Evolutionary conservation across 2,329 filamentous ascomycete genomes (phyloP), one percentile per base, ranked within the genome.

Genomic region (Hymenoscyphus albidus): DNA sequence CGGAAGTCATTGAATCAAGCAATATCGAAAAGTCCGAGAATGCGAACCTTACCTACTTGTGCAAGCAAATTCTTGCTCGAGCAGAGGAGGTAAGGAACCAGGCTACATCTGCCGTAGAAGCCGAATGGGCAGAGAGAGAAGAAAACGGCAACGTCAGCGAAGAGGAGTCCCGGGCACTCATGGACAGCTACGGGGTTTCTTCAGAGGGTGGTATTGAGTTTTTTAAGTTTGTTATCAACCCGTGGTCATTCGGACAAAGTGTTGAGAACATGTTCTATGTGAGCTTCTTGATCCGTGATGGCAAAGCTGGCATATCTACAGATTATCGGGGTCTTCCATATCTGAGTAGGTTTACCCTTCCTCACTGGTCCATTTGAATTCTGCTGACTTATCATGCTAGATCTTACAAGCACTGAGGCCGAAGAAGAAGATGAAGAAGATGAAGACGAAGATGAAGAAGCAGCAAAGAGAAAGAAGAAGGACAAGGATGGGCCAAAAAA

Each of bases 191-290:
- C 71, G 85, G 88, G 2, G 79, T 97, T 14, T 83, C 87, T 13
- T 81, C 83, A 18, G 87, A 87, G 1, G 88, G 88, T 1, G 91
- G 91, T 16, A 85, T 97, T 3, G 87, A 91, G 59, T 78, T 97
- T 13, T 89, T 97, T 76, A 87, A 90, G 61, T 98, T 97, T 70
- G 91, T 93, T 51, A 85, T 98, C 68, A 97, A 99, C 71, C 95
- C 95, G 0, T 80, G 80, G 48, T 96, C 92, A 0, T 99, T 98
- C 72, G 92, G 92, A 0, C 95, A 99, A 77, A 97, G 93, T 0
- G 88, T 99, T 6, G 95, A 99, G 76, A 99, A 99, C 72, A 82
- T 99, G 72, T 99, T 99, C 77, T 98, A 98, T 75, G 86, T 97
- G 70, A 96, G 92, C 75, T 99, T 99, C 74, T 79, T 99, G 66